Conservation (phyloP, 23 red algal species). For the Gracilaria gracilis region DNA sequence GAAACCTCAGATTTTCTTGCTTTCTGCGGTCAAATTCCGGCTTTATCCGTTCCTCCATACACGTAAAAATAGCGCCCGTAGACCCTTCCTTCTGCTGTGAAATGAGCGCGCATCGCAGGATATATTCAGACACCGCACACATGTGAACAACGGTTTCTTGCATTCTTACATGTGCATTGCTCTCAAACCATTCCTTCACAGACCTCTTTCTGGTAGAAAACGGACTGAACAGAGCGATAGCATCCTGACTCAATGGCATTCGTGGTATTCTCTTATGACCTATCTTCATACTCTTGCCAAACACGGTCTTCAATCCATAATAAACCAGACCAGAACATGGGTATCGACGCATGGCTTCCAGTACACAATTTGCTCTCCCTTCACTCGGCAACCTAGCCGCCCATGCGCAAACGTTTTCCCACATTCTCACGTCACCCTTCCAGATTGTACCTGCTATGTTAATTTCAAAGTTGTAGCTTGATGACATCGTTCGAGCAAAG, state of each 20-base stretch:
- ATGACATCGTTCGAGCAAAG: too few species aligned
- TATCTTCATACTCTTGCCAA: neutral
- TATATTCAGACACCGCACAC: conserved; percentile 14
- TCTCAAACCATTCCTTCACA: neutral
- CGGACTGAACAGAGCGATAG: too few species aligned
- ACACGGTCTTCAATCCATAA: neutral
- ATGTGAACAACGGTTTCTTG: conserved; percentile 17
- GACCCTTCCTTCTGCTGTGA: too few species aligned
- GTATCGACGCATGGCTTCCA: conserved; percentile 13
- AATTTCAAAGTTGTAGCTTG: too few species aligned
- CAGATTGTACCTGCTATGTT: neutral
- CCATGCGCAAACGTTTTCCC: neutral
- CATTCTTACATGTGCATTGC: neutral
- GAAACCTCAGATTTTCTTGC: neutral
- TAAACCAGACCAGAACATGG: conserved; percentile 16
- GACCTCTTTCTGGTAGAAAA: neutral
- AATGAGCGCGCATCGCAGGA: neutral
- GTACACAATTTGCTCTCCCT: neutral
- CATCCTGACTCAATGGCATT: too few species aligned
- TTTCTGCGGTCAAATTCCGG: neutral
- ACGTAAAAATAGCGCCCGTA: too few species aligned
- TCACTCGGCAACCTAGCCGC: neutral
- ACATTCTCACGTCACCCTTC: neutral
- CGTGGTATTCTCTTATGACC: too few species aligned
- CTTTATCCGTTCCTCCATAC: neutral